Evolutionary conservation across 2,329 filamentous ascomycete genomes (phyloP), one percentile per base, ranked within the genome.

Genomic region (Sclerotinia nivalis): DNA sequence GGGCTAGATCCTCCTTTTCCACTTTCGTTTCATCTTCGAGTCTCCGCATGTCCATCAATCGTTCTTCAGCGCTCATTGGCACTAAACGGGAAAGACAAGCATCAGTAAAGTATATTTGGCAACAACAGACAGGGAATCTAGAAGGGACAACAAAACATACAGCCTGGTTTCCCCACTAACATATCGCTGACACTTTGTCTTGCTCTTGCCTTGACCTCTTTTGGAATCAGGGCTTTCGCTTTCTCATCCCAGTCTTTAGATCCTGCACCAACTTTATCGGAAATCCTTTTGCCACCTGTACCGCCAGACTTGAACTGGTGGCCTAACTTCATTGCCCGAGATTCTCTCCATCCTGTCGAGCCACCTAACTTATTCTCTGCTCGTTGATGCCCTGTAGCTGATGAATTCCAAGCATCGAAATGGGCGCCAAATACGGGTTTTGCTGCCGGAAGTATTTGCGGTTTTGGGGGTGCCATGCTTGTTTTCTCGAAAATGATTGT

Each of bases 311-410:
- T 81, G 78, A 92, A 92, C 79, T 96, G 93, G 76, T 84, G 83
- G 60, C 85, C 84, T 52, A 97, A 83, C 80, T 95, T 96, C 68
- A 84, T 80, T 58, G 84, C 86, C 55, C 92, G 87, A 20, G 88
- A 90, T 65, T 88, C 84, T 34, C 92, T 88, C 93, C 93, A 96
- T 77, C 87, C 85, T 73, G 82, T 88, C 74, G 84, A 86, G 34
- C 86, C 85, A 2, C 87, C 86, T 1, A 90, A 84, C 4, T 83
- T 81, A 71, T 88, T 89, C 71, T 95, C 91, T 55, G 91, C 88
- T 54, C 88, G 86, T 80, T 97, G 93, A 78, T 97, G 93, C 59
- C 92, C 92, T 0, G 90, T 89, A 8, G 90, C 88, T 18, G 88
- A 87, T 20, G 89, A 89, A 80, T 93, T 93, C 88, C 89, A 92